Base-by-base conservation (phyloP, 306 rosid genomes). In the Rosa chinensis region DNA sequence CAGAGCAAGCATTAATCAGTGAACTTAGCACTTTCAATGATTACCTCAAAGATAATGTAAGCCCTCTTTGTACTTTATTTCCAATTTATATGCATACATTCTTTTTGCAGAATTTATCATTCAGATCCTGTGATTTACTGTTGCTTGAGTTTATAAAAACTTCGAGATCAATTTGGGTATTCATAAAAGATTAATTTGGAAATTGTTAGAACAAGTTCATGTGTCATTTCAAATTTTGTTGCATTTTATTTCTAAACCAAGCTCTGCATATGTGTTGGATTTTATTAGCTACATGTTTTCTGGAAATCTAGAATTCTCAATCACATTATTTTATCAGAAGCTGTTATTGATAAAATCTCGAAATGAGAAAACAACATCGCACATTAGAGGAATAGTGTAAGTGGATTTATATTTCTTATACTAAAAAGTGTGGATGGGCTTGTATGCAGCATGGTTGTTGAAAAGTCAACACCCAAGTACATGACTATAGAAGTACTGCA, bases 11-110 rank as follows among this genome's bases (percentile, higher is more conserved):
- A 49, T 86, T 92, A 48, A 81, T 89, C 3, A 82, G 70, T 23
- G 98, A 95, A 86, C 94, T 95, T 16, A 90, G 82, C 84, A 80
- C 92, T 81, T 91, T 95, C 84, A 87, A 91, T 49, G 87, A 91
- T 86, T 82, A 91, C 83, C 87, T 95, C 82, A 93, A 91, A 89
- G 93, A 89, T 55, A 88, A 91, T 90, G 99, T 94, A 85, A 75
- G 94, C 56, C 80, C 68, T 71, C 55, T 73, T 35, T 61, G 74
- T 59, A 82, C 82, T 62, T 43, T 70, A n/a, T 56, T 21, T 59
- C 58, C 75, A 40, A 35, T 16, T 10, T 32, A 37, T 10, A 10
- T 73, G 12, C 16, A 4, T 32, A 32, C 62, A 66, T 37, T 35
- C 76, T 73, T 74, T 74, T 63, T 21, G 39, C 63, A 16, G 52